phyloP scores from a whole-genome alignment of 2,329 filamentous ascomycete species.

The Pezicula rhizophila region DNA sequence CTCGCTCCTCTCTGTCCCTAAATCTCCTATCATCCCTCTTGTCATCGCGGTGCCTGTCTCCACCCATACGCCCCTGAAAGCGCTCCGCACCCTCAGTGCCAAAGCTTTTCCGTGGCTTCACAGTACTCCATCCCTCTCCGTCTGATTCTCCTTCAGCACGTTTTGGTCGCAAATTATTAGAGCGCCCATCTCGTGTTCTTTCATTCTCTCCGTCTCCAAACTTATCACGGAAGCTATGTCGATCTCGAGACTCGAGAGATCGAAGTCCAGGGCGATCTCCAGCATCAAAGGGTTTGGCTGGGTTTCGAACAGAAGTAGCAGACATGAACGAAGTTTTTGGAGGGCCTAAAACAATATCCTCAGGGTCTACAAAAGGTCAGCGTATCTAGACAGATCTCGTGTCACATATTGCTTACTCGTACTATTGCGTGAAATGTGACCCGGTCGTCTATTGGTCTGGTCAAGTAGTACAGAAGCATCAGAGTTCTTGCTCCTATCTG shows the following conservation, averaged over 20 bases:
- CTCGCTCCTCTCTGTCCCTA: constrained; percentile 51
- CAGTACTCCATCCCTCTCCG: constrained; percentile 67
- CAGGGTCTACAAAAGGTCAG: constrained; percentile 45
- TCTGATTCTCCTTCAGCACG: constrained; percentile 53
- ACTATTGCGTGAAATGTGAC: constrained; percentile 48
- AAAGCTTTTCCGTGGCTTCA: constrained; percentile 69
- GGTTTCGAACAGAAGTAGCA: constrained; percentile 50
- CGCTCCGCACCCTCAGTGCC: constrained; percentile 66
- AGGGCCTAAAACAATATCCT: constrained; percentile 81
- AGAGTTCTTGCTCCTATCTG: constrained; percentile 40
- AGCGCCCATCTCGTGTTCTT: constrained; percentile 41
- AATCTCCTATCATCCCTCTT: constrained; percentile 33
- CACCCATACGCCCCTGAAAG: constrained; percentile 60
- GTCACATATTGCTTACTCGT: constrained; percentile 41
- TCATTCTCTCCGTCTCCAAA: constrained; percentile 46
- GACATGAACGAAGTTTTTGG: constrained; percentile 80
- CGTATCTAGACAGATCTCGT: constrained; percentile 15
- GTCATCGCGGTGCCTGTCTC: constrained; percentile 36
- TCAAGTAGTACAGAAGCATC: constrained; percentile 24
- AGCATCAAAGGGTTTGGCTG: constrained; percentile 32
- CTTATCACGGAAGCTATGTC: constrained; percentile 53
- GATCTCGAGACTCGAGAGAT: constrained; percentile 49
- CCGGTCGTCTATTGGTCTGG: constrained; percentile 41
- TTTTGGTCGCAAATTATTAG: constrained; percentile 41
- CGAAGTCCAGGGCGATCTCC: constrained; percentile 39